Percentiles rank a stretch among this genome's conserved stretches.
These are phyloP conservation scores for Neurospora sp. DNA, from an alignment of 495 filamentous ascomycete species.

Conservation along the genomic window DNA sequence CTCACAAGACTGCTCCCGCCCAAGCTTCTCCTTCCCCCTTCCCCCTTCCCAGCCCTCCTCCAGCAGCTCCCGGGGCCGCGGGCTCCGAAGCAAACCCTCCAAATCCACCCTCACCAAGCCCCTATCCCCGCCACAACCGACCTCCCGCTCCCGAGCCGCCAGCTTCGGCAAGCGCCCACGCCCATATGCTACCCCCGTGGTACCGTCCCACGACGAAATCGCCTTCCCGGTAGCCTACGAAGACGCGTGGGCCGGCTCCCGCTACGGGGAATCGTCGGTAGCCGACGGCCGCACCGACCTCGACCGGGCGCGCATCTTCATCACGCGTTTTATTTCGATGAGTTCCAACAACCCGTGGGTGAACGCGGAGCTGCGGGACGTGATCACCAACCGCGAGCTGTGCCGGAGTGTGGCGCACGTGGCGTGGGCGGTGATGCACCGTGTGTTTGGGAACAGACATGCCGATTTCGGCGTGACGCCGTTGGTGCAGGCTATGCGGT, in stretches of 20 bases:
- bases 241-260: slow-evolving; percentile 19
- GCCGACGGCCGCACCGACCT: slow-evolving; percentile 12
- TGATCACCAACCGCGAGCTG: slow-evolving; percentile 13
- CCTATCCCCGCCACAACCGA: not conserved
- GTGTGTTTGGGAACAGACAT: slow-evolving; percentile 23
- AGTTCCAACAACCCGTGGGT: slow-evolving; percentile 12
- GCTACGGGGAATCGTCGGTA: not conserved
- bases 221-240: slow-evolving; percentile 24
- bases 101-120: not conserved
- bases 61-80: not conserved
- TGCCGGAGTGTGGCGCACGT: slow-evolving; percentile 15
- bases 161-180: not conserved
- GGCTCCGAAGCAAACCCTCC: not conserved
- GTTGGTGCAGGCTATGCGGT: slow-evolving; percentile 26
- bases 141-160: not conserved
- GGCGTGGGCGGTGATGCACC: slow-evolving; percentile 17
- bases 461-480: slow-evolving; percentile 22
- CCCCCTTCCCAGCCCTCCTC: not conserved
- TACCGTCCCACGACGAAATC: slow-evolving; percentile 7
- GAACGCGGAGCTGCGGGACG: slow-evolving; percentile 13
- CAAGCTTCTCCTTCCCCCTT: not conserved
- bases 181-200: not conserved
- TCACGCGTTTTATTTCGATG: slow-evolving; percentile 21
- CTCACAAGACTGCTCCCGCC: not conserved
- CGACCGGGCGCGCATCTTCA: slow-evolving; percentile 23